Base-by-base conservation (phyloP, 306 rosid species). In the Myrica gale region DNA sequence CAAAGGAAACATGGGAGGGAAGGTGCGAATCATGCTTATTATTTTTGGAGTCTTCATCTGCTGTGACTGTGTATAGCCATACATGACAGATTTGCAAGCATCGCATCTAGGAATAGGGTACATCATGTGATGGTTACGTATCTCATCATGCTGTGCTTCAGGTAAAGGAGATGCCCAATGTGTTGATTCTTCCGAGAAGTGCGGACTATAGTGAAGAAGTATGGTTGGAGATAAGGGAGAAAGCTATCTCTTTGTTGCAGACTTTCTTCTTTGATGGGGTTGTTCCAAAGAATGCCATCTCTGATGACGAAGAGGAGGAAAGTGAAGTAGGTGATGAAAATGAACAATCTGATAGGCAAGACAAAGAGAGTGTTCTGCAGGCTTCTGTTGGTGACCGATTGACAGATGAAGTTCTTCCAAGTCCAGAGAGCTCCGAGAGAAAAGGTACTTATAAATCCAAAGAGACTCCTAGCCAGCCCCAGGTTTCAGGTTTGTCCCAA, bases 131-230 rank as follows among this genome's bases (percentile, higher is more conserved):
- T 61, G 56, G 54, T 80, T 77, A 77, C 68, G 41, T 73, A 58
- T 74, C 55, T 58, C 23, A n/a, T 72, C 69, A 39, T 69, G 75
- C 81, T 78, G 67, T 81, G 55, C 71, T 85, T 81, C 97, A 95
- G 99, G 92, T 95, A 58, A 95, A 90, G 92, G 99, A 95, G 88
- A 92, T 95, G 97, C 97, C 99, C 72, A 95, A 95, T 81, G 97
- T 92, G 74, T 83, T 95, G 90, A 95, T 95, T 85, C 99, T 95
- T 83, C 99, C 99, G 2, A 97, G 89, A 71, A 95, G 99, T 89
- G 97, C 99, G 42, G 97, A 95, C 89, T 95, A 92, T 71, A 95
- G 99, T 85, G 99, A 95, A 90, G 98, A 95, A 84, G 99, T 89
- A 19, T 95, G 99, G 99, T 87, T 90, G 92, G 99, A 95, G 86